Conservation (phyloP, 2,329 filamentous ascomycete species). For the Trichoderma guizhouense region DNA sequence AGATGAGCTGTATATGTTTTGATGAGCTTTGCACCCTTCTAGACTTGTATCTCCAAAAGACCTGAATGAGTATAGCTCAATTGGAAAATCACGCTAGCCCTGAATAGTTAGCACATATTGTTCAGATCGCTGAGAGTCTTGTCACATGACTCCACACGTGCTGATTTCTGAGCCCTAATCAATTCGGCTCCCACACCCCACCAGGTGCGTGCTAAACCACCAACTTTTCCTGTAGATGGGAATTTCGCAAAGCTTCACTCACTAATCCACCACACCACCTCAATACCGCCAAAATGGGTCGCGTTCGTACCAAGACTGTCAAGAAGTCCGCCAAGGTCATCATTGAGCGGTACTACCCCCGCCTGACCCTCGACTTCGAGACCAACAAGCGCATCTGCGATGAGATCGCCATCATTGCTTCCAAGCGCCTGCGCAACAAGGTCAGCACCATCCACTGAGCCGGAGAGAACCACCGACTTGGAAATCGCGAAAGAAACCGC, state of each 20-base stretch:
- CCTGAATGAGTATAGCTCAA: not conserved
- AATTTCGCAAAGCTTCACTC: conserved; percentile 29
- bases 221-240: conserved; percentile 26
- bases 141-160: conserved; percentile 29
- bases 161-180: conserved; percentile 31
- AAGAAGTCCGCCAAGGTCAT: conserved; percentile 95
- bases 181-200: conserved; percentile 23
- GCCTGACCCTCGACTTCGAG: conserved; percentile 99
- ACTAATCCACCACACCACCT: conserved; percentile 28
- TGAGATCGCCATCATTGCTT: conserved; percentile 99
- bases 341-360: conserved; percentile 98
- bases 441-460: conserved; percentile 43
- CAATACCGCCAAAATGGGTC: conserved; percentile 63
- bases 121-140: accelerated
- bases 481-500: not conserved
- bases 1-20: not conserved
- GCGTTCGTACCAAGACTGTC: conserved; percentile 67
- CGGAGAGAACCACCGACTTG: not conserved
- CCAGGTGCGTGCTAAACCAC: conserved; percentile 28
- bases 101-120: not conserved
- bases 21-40: not conserved
- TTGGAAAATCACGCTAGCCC: not conserved
- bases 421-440: conserved; percentile 99
- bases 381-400: conserved; percentile 99
- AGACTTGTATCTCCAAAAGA: not conserved